Evolutionary conservation across 108 stramenopile genomes (phyloP), one percentile per base, ranked within the genome.

Genomic region (Discostella stelligeroides): DNA sequence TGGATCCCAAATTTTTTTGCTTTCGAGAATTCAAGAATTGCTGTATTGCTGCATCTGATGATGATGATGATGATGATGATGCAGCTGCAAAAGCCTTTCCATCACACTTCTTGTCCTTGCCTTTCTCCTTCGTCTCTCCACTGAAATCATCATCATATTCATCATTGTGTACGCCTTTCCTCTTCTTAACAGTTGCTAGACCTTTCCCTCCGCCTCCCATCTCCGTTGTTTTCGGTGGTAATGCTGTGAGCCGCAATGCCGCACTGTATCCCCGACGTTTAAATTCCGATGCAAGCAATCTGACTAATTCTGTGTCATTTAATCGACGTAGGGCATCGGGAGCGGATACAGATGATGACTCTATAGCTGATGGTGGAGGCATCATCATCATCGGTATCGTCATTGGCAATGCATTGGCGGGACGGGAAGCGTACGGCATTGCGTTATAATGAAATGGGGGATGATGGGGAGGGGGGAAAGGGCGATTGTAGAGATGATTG

Each of bases 221-320:
- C 4, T n/a, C 59, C 41, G 24, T 37, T 21, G n/a, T n/a, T n/a
- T 60, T 21, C 1, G 28, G 18, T 21, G 59, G 4, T 0, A 11
- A 8, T 28, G 43, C 6, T 23, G n/a, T 18, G 62, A 63, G 42
- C 25, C 25, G 45, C 3, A 63, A 12, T 10, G 45, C 62, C 45
- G 25, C 25, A 9, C 43, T 7, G 62, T 63, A 63, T 27, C 62
- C 62, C 62, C 62, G 41, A 7, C 30, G 25, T 40, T 63, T 63
- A 23, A 63, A 63, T 34, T 63, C 62, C 21, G 47, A 14, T 30
- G 62, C 62, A 0, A 63, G 2, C 15, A 15, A 8, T 40, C 47
- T 46, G 28, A 63, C 62, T 7, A 63, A 34, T 1, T 63, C 62
- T 21, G 21, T 23, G 40, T 56, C 66, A 54, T 56, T 11, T 54